These are phyloP conservation scores for Trypanosoma boissoni DNA, from an alignment of 208 protist species.

Conservation along the genomic window DNA sequence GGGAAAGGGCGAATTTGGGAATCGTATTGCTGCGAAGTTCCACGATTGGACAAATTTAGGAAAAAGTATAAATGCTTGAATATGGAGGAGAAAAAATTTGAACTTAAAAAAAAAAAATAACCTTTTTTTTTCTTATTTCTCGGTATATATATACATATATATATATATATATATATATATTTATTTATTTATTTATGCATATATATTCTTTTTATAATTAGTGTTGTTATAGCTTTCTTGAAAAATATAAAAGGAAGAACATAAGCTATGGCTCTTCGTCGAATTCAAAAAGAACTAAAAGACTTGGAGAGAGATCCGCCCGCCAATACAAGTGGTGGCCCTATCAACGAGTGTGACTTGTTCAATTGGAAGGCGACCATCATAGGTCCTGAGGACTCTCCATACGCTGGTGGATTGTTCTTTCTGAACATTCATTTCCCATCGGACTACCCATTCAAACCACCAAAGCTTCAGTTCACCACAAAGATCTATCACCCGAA, in stretches of 20 bases:
- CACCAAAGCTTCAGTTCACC: slow-evolving; percentile 92
- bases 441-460: slow-evolving; percentile 97
- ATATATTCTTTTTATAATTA: not conserved
- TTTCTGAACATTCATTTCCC: slow-evolving; percentile 99
- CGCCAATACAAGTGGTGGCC: slow-evolving; percentile 94
- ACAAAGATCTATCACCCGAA: slow-evolving; percentile 98
- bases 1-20: no score
- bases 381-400: slow-evolving; percentile 95
- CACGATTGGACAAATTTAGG: no score
- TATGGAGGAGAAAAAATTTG: not conserved
- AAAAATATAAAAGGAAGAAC: not conserved
- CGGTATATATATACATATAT: not conserved
- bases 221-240: not conserved
- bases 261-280: slow-evolving; percentile 88
- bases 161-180: not conserved
- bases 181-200: slow-evolving; percentile 8
- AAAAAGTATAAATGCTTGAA: not conserved
- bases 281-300: slow-evolving; percentile 95
- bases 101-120: not conserved
- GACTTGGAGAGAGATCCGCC: slow-evolving; percentile 95
- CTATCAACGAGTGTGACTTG: slow-evolving; percentile 92
- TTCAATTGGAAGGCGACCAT: slow-evolving; percentile 98
- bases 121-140: not conserved
- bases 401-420: slow-evolving; percentile 97
- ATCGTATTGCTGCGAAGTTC: no score